Percentiles rank a stretch among this genome's conserved stretches.
phyloP scores from a whole-genome alignment of 2,329 filamentous ascomycete genomes.

The Trichoderma sp. region DNA sequence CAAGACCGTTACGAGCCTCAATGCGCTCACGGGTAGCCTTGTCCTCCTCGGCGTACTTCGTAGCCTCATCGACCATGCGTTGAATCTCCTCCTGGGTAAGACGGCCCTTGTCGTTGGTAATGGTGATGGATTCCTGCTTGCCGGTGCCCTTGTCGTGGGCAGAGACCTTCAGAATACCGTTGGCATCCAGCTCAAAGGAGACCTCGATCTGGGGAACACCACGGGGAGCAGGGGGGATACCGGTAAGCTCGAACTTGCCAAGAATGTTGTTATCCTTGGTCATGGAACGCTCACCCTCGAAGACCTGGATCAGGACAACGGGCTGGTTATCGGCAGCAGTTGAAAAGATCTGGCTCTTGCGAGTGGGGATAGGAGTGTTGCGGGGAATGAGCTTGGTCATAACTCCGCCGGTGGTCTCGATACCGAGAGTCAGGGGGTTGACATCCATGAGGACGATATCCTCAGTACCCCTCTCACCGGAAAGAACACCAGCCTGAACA shows the following conservation, averaged over 20 bases:
- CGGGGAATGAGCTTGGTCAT: constrained; percentile 97
- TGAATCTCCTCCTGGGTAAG: constrained; percentile 96
- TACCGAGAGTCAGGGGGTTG: constrained; percentile 94
- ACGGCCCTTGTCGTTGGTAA: constrained; percentile 99
- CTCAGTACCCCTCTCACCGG: constrained; percentile 80
- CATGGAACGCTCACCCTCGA: constrained; percentile 88
- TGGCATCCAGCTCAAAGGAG: constrained; percentile 95
- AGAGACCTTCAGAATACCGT: constrained; percentile 96
- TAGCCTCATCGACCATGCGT: constrained; percentile 97
- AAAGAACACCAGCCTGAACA: constrained; percentile 93
- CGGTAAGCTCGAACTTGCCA: constrained; percentile 97
- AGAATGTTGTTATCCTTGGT: constrained; percentile 97
- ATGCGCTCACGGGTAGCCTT: constrained; percentile 97
- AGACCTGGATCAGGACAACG: constrained; percentile 93
- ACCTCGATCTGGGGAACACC: constrained; percentile 99
- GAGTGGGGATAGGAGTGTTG: constrained; percentile 91
- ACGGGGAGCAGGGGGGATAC: constrained; percentile 91
- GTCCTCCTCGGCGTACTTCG: constrained; percentile 99
- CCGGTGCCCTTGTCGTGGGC: constrained; percentile 98
- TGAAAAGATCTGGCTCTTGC: constrained; percentile 97
- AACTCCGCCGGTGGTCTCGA: constrained; percentile 95
- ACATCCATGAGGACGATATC: constrained; percentile 93
- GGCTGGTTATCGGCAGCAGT: constrained; percentile 97
- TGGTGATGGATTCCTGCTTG: constrained; percentile 96
- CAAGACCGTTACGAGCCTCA: constrained; percentile 91